Evolutionary conservation across 2,329 filamentous ascomycete species (phyloP).

Genomic region (Colletotrichum sp.): DNA sequence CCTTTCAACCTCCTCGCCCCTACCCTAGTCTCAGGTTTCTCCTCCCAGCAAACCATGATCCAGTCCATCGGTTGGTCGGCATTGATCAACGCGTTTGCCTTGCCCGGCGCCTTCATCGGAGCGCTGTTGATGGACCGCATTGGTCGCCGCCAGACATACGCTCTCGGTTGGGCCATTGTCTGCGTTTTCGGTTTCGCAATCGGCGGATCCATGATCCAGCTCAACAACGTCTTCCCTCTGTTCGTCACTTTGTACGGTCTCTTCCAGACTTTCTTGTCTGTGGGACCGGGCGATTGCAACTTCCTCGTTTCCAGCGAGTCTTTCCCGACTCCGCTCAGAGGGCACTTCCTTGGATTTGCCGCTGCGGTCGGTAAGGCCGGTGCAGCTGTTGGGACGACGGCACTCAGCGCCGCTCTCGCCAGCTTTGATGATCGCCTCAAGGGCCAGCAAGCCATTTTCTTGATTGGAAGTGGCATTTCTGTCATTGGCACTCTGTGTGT

Average conservation of each 20-base stretch:
- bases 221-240: conserved; percentile 51
- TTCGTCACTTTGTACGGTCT: conserved; percentile 58
- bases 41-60: conserved; percentile 19
- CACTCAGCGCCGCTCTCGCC: conserved; percentile 6
- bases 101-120: conserved; percentile 28
- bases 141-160: conserved; percentile 27
- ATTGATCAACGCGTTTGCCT: conserved; percentile 28
- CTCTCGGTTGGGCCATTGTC: conserved; percentile 23
- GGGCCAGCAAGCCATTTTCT: conserved; percentile 29
- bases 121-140: conserved; percentile 26
- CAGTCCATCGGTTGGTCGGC: conserved; percentile 30
- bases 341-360: conserved; percentile 54
- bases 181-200: conserved; percentile 52
- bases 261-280: conserved; percentile 51
- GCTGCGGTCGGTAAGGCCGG: conserved; percentile 57
- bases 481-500: conserved; percentile 26
- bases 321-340: conserved; percentile 54
- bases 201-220: conserved; percentile 48
- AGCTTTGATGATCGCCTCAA: conserved; percentile 24
- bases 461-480: conserved; percentile 31
- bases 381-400: conserved; percentile 51
- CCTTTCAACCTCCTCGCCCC: conserved; percentile 25
- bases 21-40: conserved; percentile 25
- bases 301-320: conserved; percentile 54
- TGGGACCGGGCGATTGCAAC: conserved; percentile 53